Evolutionary conservation across 169 alveolate species (phyloP), one percentile per base, ranked within the genome.

Genomic region (Besnoitia besnoiti): DNA sequence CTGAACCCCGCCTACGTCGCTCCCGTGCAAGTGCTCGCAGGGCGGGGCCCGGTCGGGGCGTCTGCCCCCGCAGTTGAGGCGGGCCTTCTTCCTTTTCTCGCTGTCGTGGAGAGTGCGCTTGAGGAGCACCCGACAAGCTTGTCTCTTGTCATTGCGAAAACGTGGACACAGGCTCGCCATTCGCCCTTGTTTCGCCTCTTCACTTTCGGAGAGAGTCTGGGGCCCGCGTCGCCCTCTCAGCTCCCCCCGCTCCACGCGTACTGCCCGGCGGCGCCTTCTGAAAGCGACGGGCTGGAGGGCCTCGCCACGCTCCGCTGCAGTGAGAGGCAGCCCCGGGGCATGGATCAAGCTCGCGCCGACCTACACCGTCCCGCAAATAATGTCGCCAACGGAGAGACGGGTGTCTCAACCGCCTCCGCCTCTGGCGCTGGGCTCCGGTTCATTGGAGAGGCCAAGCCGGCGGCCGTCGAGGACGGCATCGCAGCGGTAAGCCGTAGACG

Each of bases 81-180:
- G 44, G 82, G 82, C 14, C 40, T 73, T 19, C 39, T 73, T 7
- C 40, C 87, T 10, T 77, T 77, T 21, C 55, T 44, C 33, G 4
- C 3, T 39, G 40, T 77, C 59, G 33, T 77, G 40, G 8, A 27
- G 37, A 35, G 40, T 39, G 87, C 44, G 14, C 16, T 77, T 3
- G 55, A 4, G 40, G 87, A 77, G 35, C 87, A 42, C 61, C 87
- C 87, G 37, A 77, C 87, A 44, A 77, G 87, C 30, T 55, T 77
- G 5, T 39, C 87, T 2, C 59, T 77, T 2, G 59, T 77, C 35
- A 24, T 44, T 14, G 87, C 61, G 42, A 77, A 77, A 39, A 21
- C 59, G 59, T 40, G 49, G 49, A 77, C 87, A 3, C 59, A 40
- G 87, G 87, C 59, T 0, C 50, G 87, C 0, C 59, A 40, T 55